Evolutionary conservation across 2,329 filamentous ascomycete genomes (phyloP), one percentile per base, ranked within the genome.

Genomic region (Exophiala aquamarina): DNA sequence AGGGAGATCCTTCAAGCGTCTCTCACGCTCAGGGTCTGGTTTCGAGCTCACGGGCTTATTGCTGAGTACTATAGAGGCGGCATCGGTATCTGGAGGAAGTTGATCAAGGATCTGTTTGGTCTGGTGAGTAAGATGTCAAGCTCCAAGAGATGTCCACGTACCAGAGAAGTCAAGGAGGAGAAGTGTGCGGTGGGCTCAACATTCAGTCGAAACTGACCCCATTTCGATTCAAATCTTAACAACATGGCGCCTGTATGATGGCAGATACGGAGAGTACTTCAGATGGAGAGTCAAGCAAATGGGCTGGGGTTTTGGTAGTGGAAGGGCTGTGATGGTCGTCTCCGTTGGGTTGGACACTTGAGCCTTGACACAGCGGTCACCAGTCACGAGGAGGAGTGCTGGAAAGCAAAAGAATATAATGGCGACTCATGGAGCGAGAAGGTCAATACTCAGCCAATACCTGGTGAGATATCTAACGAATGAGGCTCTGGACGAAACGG

Each of bases 121-220:
- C 28, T 36, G 32, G 6, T 15, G 21, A 17, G n/a, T 20, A 23
- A 14, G 20, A 6, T 8, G 32, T 6, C 14, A 6, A 6, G 17
- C 14, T 18, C 6, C 8, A 34, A n/a, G n/a, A 34, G 17, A 14
- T 6, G 31, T 41, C 17, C 13, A 37, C 54, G 38, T 63, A 74
- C 72, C 62, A 71, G 70, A 48, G 66, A 66, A 11, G 78, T 65
- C 20, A 84, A 70, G 7, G 77, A 71, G 15, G 74, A 65, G 66
- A 97, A 95, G 0, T 84, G 83, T 54, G 87, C 83, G 33, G 79
- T 77, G 41, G 84, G 80, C 59, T 91, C 84, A 58, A 94, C 81
- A 41, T 78, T 87, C 61, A 97, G 76, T 59, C 93, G 86, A 69
- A 91, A 85, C 77, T 93, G 93, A 73, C 93, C 93, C 73, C 96